phyloP scores from a whole-genome alignment of 345 rosid genomes.

The Turnera subulata region DNA sequence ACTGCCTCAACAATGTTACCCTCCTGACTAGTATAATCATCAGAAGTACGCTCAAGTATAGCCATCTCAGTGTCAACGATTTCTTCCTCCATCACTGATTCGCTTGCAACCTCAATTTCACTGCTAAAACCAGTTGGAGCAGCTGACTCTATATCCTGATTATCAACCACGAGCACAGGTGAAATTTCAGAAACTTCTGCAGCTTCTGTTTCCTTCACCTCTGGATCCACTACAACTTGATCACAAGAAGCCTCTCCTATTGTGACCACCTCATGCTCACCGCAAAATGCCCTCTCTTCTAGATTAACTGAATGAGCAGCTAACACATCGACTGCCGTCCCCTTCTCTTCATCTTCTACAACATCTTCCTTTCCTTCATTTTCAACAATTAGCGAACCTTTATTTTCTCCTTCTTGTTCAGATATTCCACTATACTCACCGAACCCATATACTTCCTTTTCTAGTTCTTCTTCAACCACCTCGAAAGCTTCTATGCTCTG shows the following conservation, averaged over 20 bases:
- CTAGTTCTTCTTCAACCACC: neutral
- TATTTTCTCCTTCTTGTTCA: no score
- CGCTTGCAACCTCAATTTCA: neutral
- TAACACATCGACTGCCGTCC: constrained; percentile 5
- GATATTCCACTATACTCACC: neutral
- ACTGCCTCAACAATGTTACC: constrained; percentile 14
- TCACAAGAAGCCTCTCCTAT: constrained; percentile 7
- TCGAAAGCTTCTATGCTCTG: neutral
- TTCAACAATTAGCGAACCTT: no score
- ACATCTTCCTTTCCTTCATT: neutral
- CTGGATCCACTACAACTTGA: constrained; percentile 7
- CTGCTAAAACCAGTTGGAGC: neutral
- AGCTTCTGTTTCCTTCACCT: constrained; percentile 1
- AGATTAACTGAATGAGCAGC: constrained; percentile 3
- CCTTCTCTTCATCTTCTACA: constrained; percentile 9
- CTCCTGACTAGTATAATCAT: neutral
- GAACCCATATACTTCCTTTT: constrained; percentile 1
- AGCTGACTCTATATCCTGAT: neutral
- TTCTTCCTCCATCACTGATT: constrained; percentile 12
- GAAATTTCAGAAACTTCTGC: constrained; percentile 6
- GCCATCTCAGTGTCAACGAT: constrained; percentile 5
- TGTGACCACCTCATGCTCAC: constrained; percentile 3
- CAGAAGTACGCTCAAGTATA: no score
- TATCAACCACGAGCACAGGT: neutral
- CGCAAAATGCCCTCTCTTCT: constrained; percentile 1